Conservation (phyloP, 192 early-diverging fungal species). For the Coemansia sp. region DNA sequence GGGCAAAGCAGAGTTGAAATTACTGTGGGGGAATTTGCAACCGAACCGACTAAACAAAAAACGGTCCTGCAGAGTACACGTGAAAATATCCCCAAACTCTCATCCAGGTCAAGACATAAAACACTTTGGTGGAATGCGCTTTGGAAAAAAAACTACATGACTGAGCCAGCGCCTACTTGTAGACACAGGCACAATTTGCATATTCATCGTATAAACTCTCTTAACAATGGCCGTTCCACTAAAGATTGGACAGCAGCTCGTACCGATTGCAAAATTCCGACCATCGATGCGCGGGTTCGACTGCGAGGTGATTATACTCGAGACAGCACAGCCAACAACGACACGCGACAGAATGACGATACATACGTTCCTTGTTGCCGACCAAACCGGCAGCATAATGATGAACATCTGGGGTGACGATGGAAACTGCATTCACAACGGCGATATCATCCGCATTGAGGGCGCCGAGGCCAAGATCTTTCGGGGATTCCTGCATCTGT, state of each 20-base stretch:
- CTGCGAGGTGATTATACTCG: constrained; percentile 64
- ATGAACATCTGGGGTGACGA: constrained; percentile 60
- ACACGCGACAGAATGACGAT: constrained; percentile 56
- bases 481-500: constrained; percentile 56
- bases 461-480: constrained; percentile 53
- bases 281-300: constrained; percentile 60
- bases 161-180: neutral
- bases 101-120: neutral
- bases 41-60: neutral
- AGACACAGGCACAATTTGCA: neutral
- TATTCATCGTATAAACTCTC: neutral
- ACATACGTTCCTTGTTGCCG: constrained; percentile 61
- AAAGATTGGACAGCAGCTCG: constrained; percentile 44
- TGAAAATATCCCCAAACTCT: neutral
- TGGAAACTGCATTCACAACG: constrained; percentile 52
- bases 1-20: neutral
- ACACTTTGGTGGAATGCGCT: too few relatives aligned
- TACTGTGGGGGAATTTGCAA: neutral
- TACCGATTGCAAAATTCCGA: constrained; percentile 51
- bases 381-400: constrained; percentile 57
- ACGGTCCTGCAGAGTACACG: neutral
- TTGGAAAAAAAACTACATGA: neutral
- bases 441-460: constrained; percentile 61
- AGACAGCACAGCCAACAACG: constrained; percentile 53
- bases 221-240: constrained; percentile 24